Base-by-base conservation (phyloP, 2,329 filamentous ascomycete species). In the Trichoderma gracile region DNA sequence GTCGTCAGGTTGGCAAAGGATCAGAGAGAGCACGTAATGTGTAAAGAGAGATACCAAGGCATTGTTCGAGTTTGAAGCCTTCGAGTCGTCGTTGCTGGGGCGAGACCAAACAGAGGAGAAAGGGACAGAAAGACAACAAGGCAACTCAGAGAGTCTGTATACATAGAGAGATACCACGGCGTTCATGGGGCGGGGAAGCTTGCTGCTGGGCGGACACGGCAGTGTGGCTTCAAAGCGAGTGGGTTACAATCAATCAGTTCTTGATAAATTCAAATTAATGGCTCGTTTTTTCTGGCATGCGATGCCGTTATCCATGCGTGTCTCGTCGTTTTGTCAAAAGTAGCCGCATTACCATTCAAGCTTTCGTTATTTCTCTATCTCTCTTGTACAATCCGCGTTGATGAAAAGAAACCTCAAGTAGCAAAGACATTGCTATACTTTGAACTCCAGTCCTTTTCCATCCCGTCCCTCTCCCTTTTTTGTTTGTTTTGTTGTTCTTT, bases 371-470 rank as follows among this genome's bases (percentile, higher is more conserved):
- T 63, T 59, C 70, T 73, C 73, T 73, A 59, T 57, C 73, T 73
- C 71, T 68, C 72, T 72, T 71, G 71, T 73, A 74, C 71, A 74
- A 38, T 73, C 68, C 71, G 73, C 71, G 7, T 38, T 38, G 10
- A 72, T 72, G 65, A 71, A 67, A 67, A 52, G 60, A 38, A 38
- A 38, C 33, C 33, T 38, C 42, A 55, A 62, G 43, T 30, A 59
- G 40, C 47, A 55, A 60, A 33, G 33, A 54, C 46, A 17, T 56
- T 65, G 64, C 59, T 33, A 42, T 55, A 57, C 47, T 42, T 38
- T 12, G 12, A 56, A 65, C 43, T 33, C 25, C 27, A 65, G 30
- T 25, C 25, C 45, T 3, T 46, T 42, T 40, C 40, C 45, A 38
- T 49, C 53, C 33, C 15, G 14, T 27, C 15, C 46, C 12, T 30